Evolutionary conservation across 2,329 filamentous ascomycete species (phyloP).

Genomic region (Domatiomyces catenatus): DNA sequence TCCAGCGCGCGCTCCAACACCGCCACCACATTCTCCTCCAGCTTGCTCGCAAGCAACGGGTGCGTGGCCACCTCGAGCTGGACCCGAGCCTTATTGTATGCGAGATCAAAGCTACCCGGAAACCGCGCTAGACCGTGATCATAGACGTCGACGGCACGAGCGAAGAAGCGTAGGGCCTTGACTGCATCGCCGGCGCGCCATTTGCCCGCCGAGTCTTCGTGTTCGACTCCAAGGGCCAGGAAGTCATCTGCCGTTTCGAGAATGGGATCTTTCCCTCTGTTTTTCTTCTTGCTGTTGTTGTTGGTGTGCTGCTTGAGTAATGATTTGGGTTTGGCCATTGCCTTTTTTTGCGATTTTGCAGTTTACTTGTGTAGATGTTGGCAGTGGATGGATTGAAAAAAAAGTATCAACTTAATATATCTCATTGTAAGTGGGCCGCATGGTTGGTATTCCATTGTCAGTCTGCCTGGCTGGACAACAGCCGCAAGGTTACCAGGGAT

Average conservation of each 20-base stretch:
- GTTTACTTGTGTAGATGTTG: background rate
- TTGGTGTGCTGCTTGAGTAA: slow-evolving; percentile 17
- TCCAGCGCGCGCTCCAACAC: slow-evolving; percentile 45
- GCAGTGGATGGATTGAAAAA: background rate
- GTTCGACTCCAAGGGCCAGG: slow-evolving; percentile 39
- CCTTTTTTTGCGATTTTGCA: background rate
- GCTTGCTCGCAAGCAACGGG: slow-evolving; percentile 42
- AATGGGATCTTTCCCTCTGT: slow-evolving; percentile 30
- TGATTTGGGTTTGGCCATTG: slow-evolving; percentile 16
- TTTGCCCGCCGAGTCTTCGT: slow-evolving; percentile 59
- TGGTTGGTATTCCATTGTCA: no score
- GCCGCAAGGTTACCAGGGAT: no score
- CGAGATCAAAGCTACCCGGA: slow-evolving; percentile 51
- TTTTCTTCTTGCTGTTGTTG: slow-evolving; percentile 18
- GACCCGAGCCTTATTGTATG: slow-evolving; percentile 61
- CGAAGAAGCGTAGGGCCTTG: slow-evolving; percentile 44
- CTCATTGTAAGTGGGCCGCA: no score
- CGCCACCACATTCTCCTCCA: slow-evolving; percentile 39
- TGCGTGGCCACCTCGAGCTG: slow-evolving; percentile 57
- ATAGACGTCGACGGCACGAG: slow-evolving; percentile 52
- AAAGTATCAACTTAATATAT: no score
- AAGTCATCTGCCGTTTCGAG: slow-evolving; percentile 51
- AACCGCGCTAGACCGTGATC: slow-evolving; percentile 46
- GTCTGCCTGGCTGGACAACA: no score
- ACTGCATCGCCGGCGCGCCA: slow-evolving; percentile 56